Evolutionary conservation across 2,329 filamentous ascomycete genomes (phyloP).

Genomic region (Penicillium capsulatum): DNA sequence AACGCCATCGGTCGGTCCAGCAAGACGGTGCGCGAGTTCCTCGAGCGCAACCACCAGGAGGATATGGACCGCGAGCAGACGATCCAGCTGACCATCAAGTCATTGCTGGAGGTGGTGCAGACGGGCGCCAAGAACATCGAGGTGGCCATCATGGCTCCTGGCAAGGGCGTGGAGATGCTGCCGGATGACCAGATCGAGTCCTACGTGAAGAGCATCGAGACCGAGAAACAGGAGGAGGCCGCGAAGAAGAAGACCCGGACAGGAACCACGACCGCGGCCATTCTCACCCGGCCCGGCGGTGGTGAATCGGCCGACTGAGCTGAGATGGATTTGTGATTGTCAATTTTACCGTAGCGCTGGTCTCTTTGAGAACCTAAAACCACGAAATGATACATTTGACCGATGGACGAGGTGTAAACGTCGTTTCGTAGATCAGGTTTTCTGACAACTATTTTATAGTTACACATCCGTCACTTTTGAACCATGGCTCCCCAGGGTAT

Average conservation of each 20-base stretch:
- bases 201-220: slow-evolving; percentile 98
- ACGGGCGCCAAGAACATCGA: slow-evolving; percentile 99
- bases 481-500: slow-evolving; percentile 15
- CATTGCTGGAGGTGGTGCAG: slow-evolving; percentile 93
- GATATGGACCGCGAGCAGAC: slow-evolving; percentile 95
- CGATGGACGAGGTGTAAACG: too few species aligned
- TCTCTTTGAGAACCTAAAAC: too few species aligned
- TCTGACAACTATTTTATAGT: too few species aligned
- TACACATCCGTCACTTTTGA: too few species aligned
- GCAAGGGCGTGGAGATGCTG: slow-evolving; percentile 86
- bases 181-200: slow-evolving; percentile 93
- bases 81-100: slow-evolving; percentile 97
- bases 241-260: slow-evolving; percentile 82
- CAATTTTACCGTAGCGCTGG: slow-evolving; percentile 25
- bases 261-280: slow-evolving; percentile 55
- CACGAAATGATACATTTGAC: too few species aligned
- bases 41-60: slow-evolving; percentile 98
- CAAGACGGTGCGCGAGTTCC: slow-evolving; percentile 98
- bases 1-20: slow-evolving; percentile 97
- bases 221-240: slow-evolving; percentile 98
- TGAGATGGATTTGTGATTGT: slow-evolving; percentile 18
- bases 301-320: slow-evolving; percentile 31
- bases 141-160: slow-evolving; percentile 95
- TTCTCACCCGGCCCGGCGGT: slow-evolving; percentile 60
- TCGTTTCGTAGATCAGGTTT: too few species aligned